Percentiles rank a stretch among this genome's conserved stretches.
phyloP scores from a whole-genome alignment of 1,284 basidiomycete species.

The Ustilago xerochloae region DNA sequence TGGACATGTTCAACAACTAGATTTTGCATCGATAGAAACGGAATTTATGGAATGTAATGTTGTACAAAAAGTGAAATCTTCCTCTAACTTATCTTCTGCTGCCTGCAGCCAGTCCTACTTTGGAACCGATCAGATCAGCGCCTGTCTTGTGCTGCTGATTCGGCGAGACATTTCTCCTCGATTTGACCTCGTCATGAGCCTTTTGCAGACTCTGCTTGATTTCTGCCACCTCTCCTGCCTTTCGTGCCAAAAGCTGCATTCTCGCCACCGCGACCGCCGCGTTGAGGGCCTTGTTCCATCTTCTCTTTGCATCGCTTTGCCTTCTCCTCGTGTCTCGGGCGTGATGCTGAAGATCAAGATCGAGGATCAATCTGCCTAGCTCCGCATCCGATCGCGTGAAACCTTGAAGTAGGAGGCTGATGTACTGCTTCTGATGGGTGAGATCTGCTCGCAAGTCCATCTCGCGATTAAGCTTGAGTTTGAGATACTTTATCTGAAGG shows the following conservation, averaged over 20 bases:
- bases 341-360: constrained; percentile 30
- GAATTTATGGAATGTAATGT: background rate
- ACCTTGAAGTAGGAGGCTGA: constrained; percentile 31
- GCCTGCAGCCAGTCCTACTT: constrained; percentile 7
- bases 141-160: constrained; percentile 1
- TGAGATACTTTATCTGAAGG: constrained; percentile 88
- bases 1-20: background rate
- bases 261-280: constrained; percentile 20
- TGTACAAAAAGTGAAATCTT: constrained; percentile 6
- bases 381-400: constrained; percentile 21
- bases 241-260: constrained; percentile 25
- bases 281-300: constrained; percentile 37
- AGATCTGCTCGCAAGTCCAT: constrained; percentile 82
- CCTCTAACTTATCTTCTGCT: background rate
- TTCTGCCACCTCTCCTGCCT: constrained; percentile 3
- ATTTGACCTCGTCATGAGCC: constrained; percentile 32
- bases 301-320: constrained; percentile 2
- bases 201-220: constrained; percentile 27
- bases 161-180: constrained; percentile 10
- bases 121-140: background rate
- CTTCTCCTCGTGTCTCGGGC: constrained; percentile 6
- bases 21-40: background rate
- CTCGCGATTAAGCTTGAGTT: constrained; percentile 89
- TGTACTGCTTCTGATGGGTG: constrained; percentile 79
- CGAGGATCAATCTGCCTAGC: constrained; percentile 32